Conservation (phyloP, 1,139 yeast species). For the Yamadazyma dushanensis region DNA sequence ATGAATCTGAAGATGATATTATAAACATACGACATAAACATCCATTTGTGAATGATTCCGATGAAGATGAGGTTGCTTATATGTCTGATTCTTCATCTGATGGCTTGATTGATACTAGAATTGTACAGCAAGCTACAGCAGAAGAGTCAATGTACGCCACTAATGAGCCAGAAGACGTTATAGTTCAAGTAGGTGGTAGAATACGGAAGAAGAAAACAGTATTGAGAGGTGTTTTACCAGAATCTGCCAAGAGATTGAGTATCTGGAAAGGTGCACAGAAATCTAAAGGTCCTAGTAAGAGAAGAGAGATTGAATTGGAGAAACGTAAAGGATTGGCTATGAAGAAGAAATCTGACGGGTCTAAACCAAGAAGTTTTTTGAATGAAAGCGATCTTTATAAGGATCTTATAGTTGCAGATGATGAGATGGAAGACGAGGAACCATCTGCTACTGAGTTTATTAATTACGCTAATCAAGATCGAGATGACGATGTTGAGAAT, state of each 20-base stretch:
- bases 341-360: conserved; percentile 20
- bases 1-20: neutral
- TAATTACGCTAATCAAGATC: neutral
- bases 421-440: conserved; percentile 3
- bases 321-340: conserved; percentile 40
- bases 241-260: conserved; percentile 35
- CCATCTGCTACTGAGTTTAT: conserved; percentile 3
- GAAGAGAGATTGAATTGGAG: conserved; percentile 18
- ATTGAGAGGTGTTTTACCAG: conserved; percentile 39
- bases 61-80: conserved; percentile 5
- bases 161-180: conserved; percentile 13
- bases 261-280: conserved; percentile 21
- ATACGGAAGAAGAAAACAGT: conserved; percentile 28
- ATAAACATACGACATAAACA: conserved; percentile 2
- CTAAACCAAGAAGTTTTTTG: conserved; percentile 4
- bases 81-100: conserved; percentile 5
- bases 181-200: conserved; percentile 36
- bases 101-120: conserved; percentile 5
- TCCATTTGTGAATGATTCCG: conserved; percentile 3
- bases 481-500: conserved; percentile 2
- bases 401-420: conserved; percentile 10
- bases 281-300: conserved; percentile 2
- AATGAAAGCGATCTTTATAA: conserved; percentile 14
- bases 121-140: neutral
- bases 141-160: conserved; percentile 3